Evolutionary conservation across 2,329 filamentous ascomycete species (phyloP).

Genomic region (Cadophora gregata): DNA sequence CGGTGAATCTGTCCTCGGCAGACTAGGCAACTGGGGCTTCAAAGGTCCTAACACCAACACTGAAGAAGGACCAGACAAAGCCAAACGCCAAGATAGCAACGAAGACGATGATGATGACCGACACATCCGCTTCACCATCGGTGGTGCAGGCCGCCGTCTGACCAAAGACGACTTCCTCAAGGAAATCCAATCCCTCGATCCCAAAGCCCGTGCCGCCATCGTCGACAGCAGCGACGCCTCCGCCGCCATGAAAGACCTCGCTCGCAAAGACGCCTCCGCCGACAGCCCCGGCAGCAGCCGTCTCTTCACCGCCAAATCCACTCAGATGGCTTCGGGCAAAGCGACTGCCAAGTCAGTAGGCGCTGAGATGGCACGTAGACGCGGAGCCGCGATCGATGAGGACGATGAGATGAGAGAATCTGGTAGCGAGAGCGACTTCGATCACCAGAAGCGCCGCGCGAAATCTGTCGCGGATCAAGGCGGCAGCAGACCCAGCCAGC

Average conservation of each 20-base stretch:
- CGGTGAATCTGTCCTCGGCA: slow-evolving; percentile 38
- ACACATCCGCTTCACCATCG: slow-evolving; percentile 77
- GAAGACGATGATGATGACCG: slow-evolving; percentile 69
- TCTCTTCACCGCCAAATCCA: slow-evolving; percentile 47
- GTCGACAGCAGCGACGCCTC: slow-evolving; percentile 40
- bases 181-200: slow-evolving; percentile 75
- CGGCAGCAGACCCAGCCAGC: not conserved
- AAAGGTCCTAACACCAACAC: slow-evolving; percentile 18
- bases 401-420: slow-evolving; percentile 18
- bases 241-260: slow-evolving; percentile 40
- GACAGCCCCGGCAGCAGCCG: slow-evolving; percentile 36
- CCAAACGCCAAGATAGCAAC: slow-evolving; percentile 42
- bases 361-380: slow-evolving; percentile 32
- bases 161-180: slow-evolving; percentile 81
- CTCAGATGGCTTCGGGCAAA: slow-evolving; percentile 26
- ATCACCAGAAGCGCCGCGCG: slow-evolving; percentile 14
- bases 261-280: slow-evolving; percentile 39
- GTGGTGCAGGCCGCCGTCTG: slow-evolving; percentile 74
- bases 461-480: slow-evolving; percentile 4
- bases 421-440: slow-evolving; percentile 34
- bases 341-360: slow-evolving; percentile 30
- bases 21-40: slow-evolving; percentile 42
- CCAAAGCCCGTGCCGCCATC: slow-evolving; percentile 55
- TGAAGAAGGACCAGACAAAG: slow-evolving; percentile 30
- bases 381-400: slow-evolving; percentile 27